phyloP scores from a whole-genome alignment of 73 alveolate species.

The Effrenium voratum region DNA sequence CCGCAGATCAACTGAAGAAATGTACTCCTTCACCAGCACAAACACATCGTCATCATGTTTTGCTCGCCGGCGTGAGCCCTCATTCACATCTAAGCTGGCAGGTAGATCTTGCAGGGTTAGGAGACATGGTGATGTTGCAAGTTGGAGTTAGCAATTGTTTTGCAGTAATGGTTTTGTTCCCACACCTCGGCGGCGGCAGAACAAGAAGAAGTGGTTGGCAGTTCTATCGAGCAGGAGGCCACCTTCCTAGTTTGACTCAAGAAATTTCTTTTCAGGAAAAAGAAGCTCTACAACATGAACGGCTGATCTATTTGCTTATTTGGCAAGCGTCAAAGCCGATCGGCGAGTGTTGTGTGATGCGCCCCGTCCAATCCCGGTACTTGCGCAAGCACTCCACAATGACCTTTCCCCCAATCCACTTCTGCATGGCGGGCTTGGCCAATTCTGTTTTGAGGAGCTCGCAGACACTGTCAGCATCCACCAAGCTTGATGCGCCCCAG shows the following conservation, averaged over 20 bases:
- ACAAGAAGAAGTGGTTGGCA: slow-evolving; percentile 4
- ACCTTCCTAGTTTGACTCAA: not conserved
- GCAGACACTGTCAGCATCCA: slow-evolving; percentile 1
- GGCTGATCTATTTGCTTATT: not conserved
- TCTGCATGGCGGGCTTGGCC: not conserved
- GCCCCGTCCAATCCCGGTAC: slow-evolving; percentile 24
- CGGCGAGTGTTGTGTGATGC: not conserved
- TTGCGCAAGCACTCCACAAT: not conserved
- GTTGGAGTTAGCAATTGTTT: no score
- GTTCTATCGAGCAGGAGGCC: slow-evolving; percentile 19
- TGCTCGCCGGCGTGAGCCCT: no score
- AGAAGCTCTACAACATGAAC: not conserved
- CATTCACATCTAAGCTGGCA: no score
- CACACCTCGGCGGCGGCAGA: not conserved
- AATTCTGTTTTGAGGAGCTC: not conserved
- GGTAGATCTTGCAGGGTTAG: no score
- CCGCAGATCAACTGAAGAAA: no score
- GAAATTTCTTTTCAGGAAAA: not conserved
- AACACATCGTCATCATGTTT: no score
- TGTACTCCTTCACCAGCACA: no score
- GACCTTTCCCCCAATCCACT: slow-evolving; percentile 1
- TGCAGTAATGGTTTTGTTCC: no score
- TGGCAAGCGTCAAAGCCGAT: not conserved
- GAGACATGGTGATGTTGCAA: no score
- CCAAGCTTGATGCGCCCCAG: not conserved